A percentile compares a stretch with the other conserved stretches of the same genome.
Evolutionary conservation across 495 filamentous ascomycete genomes (phyloP).

Genomic region (Penicillium angulare): DNA sequence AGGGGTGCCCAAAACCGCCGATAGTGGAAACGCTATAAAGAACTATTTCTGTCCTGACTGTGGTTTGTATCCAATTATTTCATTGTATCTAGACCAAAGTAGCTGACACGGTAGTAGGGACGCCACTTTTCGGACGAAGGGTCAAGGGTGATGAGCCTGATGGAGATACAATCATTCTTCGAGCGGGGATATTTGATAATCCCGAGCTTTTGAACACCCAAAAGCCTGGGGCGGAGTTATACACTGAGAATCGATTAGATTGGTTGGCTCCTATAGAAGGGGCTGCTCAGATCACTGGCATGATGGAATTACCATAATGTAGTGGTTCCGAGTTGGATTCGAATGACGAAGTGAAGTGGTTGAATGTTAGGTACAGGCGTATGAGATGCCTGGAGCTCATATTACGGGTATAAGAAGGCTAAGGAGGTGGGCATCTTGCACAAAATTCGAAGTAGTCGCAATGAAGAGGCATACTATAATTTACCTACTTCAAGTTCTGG

Average conservation of each 20-base stretch:
- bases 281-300: too few species aligned
- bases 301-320: too few species aligned
- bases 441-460: too few species aligned
- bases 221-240: conserved; percentile 32
- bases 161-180: conserved; percentile 23
- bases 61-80: conserved; percentile 21
- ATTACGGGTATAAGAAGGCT: too few species aligned
- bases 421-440: too few species aligned
- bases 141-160: conserved; percentile 15
- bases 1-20: conserved; percentile 29
- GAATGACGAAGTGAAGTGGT: too few species aligned
- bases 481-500: too few species aligned
- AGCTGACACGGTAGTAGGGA: conserved; percentile 27
- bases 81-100: conserved; percentile 6
- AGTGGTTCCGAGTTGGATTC: too few species aligned
- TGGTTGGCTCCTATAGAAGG: conserved; percentile 31
- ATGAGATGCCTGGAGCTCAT: too few species aligned
- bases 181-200: conserved; percentile 39
- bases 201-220: conserved; percentile 15
- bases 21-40: conserved; percentile 33
- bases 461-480: too few species aligned
- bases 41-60: conserved; percentile 42
- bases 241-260: conserved; percentile 17
- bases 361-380: too few species aligned
- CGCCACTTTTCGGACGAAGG: conserved; percentile 31